Evolutionary conservation across 1,284 basidiomycete genomes (phyloP), one percentile per base, ranked within the genome.

Genomic region (Heterobasidion occidentale): DNA sequence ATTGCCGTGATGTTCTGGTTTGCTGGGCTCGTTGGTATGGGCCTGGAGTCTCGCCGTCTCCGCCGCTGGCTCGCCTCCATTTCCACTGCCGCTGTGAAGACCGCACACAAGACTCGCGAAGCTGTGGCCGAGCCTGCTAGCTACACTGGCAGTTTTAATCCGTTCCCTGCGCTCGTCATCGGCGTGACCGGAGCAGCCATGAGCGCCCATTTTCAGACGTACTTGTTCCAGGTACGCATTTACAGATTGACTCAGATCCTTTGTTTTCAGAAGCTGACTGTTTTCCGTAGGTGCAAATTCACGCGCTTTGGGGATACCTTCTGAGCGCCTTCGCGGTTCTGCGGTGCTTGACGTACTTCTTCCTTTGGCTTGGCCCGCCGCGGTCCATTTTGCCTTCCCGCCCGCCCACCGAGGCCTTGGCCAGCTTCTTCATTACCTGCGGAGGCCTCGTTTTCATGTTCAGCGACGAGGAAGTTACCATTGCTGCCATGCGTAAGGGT

Each of bases 1-100:
- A 98, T 98, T 60, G 94, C 94, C 67, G 90, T 86, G 64, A 96
- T 95, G 94, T 98, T 96, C 73, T 97, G 92, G 86, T 96, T 94
- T 64, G 93, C 91, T 9, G 95, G 95, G 4, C 76, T 94, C 3
- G 71, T 94, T 12, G 95, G 94, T 5, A 91, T 98, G 83, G 84
- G 88, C 14, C 83, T 98, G 58, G 95, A 98, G 73, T 91, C 89
- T 9, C 83, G 78, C 63, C 74, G 72, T 34, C 70, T 94, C 36
- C 80, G 90, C 20, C 74, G 76, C 56, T 90, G 87, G 87, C 71
- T 91, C 36, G 79, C 83, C 46, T 75, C 79, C 1, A 79, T 82
- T 1, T 75, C 80, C 1, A 76, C 78, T 42, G 65, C 77, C 35
- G 74, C 81, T 0, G 55, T 80, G 7, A 71, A 70, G 12, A 58